Evolutionary conservation across 768 basidiomycete genomes (phyloP), one percentile per base, ranked within the genome.

Genomic region (Tricholoma terreum): DNA sequence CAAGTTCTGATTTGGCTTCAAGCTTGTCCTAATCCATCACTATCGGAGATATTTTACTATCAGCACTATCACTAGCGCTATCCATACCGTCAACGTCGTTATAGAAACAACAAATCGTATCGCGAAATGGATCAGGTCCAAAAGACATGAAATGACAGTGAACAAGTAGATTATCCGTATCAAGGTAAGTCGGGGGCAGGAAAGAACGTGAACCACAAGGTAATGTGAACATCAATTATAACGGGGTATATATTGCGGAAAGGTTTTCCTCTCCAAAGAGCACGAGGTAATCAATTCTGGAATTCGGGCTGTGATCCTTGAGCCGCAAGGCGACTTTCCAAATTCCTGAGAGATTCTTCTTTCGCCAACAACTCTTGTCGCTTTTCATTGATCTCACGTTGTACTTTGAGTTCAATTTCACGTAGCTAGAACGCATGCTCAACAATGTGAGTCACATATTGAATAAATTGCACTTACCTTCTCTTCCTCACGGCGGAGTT

Each of bases 311-410:
- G 86, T 17, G 88, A 89, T 56, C 90, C 90, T 74, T 94, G 92
- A 35, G 92, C 92, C 65, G 92, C 92, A 64, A 94, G 83, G 59
- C 92, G 88, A 68, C 89, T 93, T 78, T 94, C 92, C 75, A 94
- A 72, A 74, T 94, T 94, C 73, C 90, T 84, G 66, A 93, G 89
- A 43, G 91, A 90, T 73, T 97, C 95, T 71, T 97, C 96, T 72
- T 96, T 97, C 38, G 96, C 97, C 67, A 97, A 76, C 59, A 98
- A 76, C 69, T 98, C 96, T 71, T 98, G 96, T 68, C 94, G 82
- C 78, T 96, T 95, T 80, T 98, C 92, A 70, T 91, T 92, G 73
- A 99, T 93, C 79, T 99, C 97, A 50, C 97, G 84, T 74, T 98
- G 95, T 27, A 98, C 94, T 73, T 94, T 95, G 73, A 98, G 84